Conservation (phyloP, 169 alveolate genomes). For the Hepatocystis sp. region DNA sequence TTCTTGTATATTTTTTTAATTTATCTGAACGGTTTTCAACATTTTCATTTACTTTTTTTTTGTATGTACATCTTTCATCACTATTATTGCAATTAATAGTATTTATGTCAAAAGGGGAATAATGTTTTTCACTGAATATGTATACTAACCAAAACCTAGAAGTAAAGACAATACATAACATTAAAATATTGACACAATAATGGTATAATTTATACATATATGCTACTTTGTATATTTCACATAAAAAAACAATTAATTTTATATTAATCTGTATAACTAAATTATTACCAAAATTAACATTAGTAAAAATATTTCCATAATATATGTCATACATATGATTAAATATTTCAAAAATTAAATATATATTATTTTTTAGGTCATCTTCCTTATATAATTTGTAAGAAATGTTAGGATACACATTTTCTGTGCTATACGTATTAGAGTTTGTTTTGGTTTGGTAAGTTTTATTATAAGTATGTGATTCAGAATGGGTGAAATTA, state of each 20-base stretch:
- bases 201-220: constrained; percentile 32
- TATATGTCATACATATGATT: constrained; percentile 49
- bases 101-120: too few relatives aligned
- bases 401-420: neutral
- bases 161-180: constrained; percentile 36
- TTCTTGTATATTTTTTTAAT: constrained; percentile 11
- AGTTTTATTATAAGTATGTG: too few relatives aligned
- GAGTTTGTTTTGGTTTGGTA: too few relatives aligned
- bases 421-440: neutral
- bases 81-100: neutral
- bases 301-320: constrained; percentile 22
- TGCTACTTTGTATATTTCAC: constrained; percentile 71
- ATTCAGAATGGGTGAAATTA: too few relatives aligned
- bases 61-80: neutral
- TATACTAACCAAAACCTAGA: constrained; percentile 49
- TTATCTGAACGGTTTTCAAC: neutral
- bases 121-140: constrained; percentile 22
- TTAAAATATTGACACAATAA: constrained; percentile 23
- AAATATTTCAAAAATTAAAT: constrained; percentile 50
- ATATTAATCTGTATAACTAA: constrained; percentile 32
- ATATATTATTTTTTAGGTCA: constrained; percentile 29
- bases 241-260: constrained; percentile 41
- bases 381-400: constrained; percentile 18
- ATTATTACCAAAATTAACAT: neutral
- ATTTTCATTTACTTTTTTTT: neutral